These are phyloP conservation scores for Trypanosoma grayi DNA, from an alignment of 208 protist genomes.

Conservation along the genomic window DNA sequence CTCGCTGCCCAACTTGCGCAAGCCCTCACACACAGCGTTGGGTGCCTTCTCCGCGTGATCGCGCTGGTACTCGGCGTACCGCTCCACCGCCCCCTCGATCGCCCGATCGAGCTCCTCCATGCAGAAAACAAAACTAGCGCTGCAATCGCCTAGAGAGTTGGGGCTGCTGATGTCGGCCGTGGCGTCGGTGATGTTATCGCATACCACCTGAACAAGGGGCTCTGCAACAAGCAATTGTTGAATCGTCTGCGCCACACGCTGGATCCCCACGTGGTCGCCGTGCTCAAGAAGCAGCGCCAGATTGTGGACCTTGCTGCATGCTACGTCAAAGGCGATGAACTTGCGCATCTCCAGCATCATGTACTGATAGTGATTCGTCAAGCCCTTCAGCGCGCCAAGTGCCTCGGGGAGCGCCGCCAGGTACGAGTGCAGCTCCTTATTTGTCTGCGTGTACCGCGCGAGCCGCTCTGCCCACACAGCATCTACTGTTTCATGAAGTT, in stretches of 20 bases:
- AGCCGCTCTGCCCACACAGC: constrained; percentile 74
- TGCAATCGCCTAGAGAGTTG: constrained; percentile 43
- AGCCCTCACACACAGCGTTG: constrained; percentile 41
- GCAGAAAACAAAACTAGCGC: constrained; percentile 68
- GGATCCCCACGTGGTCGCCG: constrained; percentile 41
- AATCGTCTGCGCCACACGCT: constrained; percentile 52
- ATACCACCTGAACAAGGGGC: constrained; percentile 59
- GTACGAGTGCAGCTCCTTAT: constrained; percentile 63
- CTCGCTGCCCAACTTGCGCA: constrained; percentile 28
- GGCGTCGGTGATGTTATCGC: constrained; percentile 37
- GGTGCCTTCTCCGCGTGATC: constrained; percentile 14
- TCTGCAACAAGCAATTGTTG: constrained; percentile 58
- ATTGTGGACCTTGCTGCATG: constrained; percentile 78
- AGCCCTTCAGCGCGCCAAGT: constrained; percentile 55
- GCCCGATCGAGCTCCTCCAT: constrained; percentile 65
- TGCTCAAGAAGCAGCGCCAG: constrained; percentile 66
- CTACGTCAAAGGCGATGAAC: constrained; percentile 79
- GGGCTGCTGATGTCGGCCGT: constrained; percentile 31
- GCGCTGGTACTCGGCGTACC: constrained; percentile 10
- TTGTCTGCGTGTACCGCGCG: constrained; percentile 59
- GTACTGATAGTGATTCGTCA: constrained; percentile 81
- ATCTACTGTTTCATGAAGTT: constrained; percentile 59
- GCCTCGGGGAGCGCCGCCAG: constrained; percentile 71
- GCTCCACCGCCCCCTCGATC: constrained; percentile 27
- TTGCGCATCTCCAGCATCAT: constrained; percentile 72